phyloP scores from a whole-genome alignment of 2,329 filamentous ascomycete species.

The Cordyceps tenuipes region DNA sequence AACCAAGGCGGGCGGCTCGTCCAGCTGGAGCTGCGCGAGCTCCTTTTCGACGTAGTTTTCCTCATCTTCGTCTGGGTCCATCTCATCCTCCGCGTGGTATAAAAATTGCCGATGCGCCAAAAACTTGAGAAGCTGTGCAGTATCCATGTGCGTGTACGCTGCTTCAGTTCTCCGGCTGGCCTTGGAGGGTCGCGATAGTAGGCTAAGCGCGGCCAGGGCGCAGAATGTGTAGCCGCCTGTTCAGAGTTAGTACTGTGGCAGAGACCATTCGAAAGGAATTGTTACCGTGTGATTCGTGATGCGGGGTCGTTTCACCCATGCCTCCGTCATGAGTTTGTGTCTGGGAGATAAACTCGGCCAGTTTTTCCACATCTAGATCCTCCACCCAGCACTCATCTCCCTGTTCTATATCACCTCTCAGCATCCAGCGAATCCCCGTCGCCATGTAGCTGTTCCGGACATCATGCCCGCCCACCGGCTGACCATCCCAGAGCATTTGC shows the following conservation, averaged over 20 bases:
- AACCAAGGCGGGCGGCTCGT: constrained; percentile 37
- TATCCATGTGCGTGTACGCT: constrained; percentile 25
- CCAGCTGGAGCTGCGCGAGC: constrained; percentile 27
- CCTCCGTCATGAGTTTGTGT: constrained; percentile 81
- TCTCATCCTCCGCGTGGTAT: constrained; percentile 41
- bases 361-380: constrained; percentile 65
- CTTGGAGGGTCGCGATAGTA: constrained; percentile 55
- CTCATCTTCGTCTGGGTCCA: constrained; percentile 35
- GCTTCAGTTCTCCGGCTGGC: constrained; percentile 11
- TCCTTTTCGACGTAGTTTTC: constrained; percentile 29
- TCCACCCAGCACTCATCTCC: constrained; percentile 47
- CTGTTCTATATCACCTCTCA: constrained; percentile 52
- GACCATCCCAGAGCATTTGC: constrained; percentile 57
- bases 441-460: constrained; percentile 85
- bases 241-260: constrained; percentile 2
- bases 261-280: too few relatives aligned
- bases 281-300: constrained; percentile 74
- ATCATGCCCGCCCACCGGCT: constrained; percentile 70
- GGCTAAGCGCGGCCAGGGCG: constrained; percentile 66
- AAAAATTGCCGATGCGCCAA: constrained; percentile 57
- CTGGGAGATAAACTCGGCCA: constrained; percentile 62
- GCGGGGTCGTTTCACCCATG: constrained; percentile 61
- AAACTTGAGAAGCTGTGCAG: constrained; percentile 37
- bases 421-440: constrained; percentile 70
- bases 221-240: constrained; percentile 89